Base-by-base conservation (phyloP, 2,329 filamentous ascomycete species). In the Pseudopyrenochaeta lycopersici region DNA sequence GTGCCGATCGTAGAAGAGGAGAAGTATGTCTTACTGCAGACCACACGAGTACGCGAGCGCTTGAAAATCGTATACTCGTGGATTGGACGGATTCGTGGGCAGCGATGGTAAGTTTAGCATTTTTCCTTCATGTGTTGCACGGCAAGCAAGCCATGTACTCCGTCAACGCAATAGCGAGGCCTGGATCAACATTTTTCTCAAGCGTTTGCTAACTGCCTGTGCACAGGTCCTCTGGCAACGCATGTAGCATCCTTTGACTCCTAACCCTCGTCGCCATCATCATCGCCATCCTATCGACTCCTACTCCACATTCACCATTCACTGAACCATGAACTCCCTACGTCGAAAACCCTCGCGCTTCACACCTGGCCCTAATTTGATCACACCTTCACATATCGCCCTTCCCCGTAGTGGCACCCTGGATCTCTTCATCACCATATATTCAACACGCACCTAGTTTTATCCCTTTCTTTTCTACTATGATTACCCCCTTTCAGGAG, bases 61-160 rank as follows among this genome's bases (percentile, higher is more conserved):
- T 76, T 97, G 49, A 96, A 96, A 78, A 89, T 96, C 44, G 91
- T 90, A 56, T 90, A 89, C 45, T 78, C 78, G 35, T 97, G 92
- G 92, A 89, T 94, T 56, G 78, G 85, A 52, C 84, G 89, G 68
- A 88, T 91, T 76, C 88, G 92, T 70, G 81, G 81, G 45, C 85
- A 84, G 62, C 81, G 86, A 78, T 91, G 88, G 90, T 93, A 81
- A 84, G 89, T 62, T 23, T 35, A 45, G 47, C 38, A 12, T 27
- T 42, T 52, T 52, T 18, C 31, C 10, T 23, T 15, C 10, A 18
- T 38, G 43, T 47, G 50, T 38, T 39, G 35, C 47, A 35, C 41
- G 48, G 51, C 47, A 47, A 29, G 27, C 47, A 52, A 30, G 21
- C 21, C 35, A 49, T 42, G 49, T 36, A 45, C 23, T 31, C n/a